These are phyloP conservation scores for Ogataea pignaliae DNA, from an alignment of 805 yeast genomes.

Conservation along the genomic window DNA sequence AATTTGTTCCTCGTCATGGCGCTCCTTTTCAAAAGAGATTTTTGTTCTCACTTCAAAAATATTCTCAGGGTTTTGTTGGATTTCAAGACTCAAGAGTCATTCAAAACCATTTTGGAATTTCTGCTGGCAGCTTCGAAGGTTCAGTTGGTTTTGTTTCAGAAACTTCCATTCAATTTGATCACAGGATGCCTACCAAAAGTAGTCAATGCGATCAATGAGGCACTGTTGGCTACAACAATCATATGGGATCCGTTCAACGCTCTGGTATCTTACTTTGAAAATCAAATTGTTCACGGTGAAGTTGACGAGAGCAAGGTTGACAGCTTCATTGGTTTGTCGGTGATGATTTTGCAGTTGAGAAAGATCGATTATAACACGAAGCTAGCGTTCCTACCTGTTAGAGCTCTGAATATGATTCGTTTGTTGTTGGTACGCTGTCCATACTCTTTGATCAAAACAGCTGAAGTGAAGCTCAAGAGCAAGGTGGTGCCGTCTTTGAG, in stretches of 20 bases:
- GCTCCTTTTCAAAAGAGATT: slow-evolving; percentile 25
- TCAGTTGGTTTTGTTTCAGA: slow-evolving; percentile 8
- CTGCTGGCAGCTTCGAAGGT: slow-evolving; percentile 10
- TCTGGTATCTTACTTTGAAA: slow-evolving; percentile 8
- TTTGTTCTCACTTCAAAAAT: slow-evolving; percentile 17
- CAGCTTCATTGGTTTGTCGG: slow-evolving; percentile 9
- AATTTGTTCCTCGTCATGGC: slow-evolving; percentile 28
- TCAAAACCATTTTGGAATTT: slow-evolving; percentile 10
- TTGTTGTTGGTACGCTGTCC: slow-evolving; percentile 2
- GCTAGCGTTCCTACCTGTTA: slow-evolving; percentile 3
- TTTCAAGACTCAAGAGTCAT: slow-evolving; percentile 8
- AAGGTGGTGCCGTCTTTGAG: slow-evolving; percentile 15
- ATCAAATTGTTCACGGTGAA: neutral
- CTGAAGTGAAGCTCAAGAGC: slow-evolving; percentile 9
- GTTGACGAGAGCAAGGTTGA: slow-evolving; percentile 7
- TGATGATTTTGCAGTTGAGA: slow-evolving; percentile 11
- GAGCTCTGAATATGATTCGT: slow-evolving; percentile 6
- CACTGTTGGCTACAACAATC: slow-evolving; percentile 1
- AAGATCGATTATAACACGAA: slow-evolving; percentile 7
- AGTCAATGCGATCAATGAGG: slow-evolving; percentile 13
- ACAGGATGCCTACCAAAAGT: slow-evolving; percentile 13
- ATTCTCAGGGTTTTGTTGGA: slow-evolving; percentile 16
- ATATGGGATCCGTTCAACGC: slow-evolving; percentile 9
- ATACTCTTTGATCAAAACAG: neutral
- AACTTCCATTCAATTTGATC: slow-evolving; percentile 17